Conservation (phyloP, 169 alveolate genomes). For the Eimeria acervulina region DNA sequence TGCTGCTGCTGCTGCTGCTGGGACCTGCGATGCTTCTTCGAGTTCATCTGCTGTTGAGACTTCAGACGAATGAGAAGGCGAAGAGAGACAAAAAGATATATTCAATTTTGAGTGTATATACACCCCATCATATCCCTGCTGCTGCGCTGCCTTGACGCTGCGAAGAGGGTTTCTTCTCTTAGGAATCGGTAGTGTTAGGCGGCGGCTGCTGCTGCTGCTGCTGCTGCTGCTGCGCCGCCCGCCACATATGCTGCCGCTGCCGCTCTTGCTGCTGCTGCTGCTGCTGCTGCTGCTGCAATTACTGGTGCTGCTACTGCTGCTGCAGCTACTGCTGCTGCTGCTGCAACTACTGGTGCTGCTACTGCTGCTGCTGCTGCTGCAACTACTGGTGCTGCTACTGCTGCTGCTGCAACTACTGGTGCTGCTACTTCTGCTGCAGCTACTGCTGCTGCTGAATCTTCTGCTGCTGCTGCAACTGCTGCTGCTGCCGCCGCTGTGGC, state of each 20-base stretch:
- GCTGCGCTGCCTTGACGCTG: neutral
- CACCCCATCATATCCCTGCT: neutral
- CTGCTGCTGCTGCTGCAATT: neutral
- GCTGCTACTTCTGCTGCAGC: too few species aligned
- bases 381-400: neutral
- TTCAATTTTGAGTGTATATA: neutral
- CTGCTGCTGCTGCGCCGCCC: too few species aligned
- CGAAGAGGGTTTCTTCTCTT: neutral
- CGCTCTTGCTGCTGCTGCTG: slow-evolving; percentile 23
- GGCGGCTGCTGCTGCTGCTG: neutral
- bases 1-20: neutral
- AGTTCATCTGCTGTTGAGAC: slow-evolving; percentile 2
- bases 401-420: neutral
- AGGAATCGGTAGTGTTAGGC: slow-evolving; percentile 14
- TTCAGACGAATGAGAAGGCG: slow-evolving; percentile 21
- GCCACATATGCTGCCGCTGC: slow-evolving; percentile 1
- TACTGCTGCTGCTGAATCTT: too few species aligned
- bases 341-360: too few species aligned
- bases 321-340: too few species aligned
- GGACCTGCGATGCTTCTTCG: slow-evolving; percentile 1
- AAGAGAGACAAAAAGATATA: neutral
- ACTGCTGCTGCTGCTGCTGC: too few species aligned
- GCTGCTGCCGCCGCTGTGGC: too few species aligned
- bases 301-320: neutral
- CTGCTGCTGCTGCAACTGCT: too few species aligned